A percentile compares a stretch with the other conserved stretches of the same genome.
phyloP scores from a whole-genome alignment of 2,329 filamentous ascomycete genomes.

The Grosmannia serpens region DNA sequence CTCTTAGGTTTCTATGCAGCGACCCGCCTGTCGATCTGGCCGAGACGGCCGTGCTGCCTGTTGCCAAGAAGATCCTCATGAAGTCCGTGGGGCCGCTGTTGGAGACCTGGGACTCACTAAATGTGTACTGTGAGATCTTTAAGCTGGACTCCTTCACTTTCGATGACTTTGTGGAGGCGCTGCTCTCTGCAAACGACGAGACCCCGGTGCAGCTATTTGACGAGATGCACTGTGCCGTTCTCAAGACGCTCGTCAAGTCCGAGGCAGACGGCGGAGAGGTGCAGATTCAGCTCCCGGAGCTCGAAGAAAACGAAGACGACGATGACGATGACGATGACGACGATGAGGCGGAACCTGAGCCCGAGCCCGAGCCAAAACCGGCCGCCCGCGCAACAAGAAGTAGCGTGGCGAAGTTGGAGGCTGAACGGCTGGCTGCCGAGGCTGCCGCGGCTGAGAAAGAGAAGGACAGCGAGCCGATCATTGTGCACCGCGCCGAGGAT shows the following conservation, averaged over 20 bases:
- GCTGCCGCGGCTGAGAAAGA: conserved; percentile 40
- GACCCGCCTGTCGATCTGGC: conserved; percentile 44
- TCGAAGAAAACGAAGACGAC: conserved; percentile 60
- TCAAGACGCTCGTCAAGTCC: conserved; percentile 74
- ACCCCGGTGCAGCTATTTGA: conserved; percentile 73
- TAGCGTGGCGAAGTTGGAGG: conserved; percentile 72
- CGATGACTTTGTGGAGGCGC: conserved; percentile 85
- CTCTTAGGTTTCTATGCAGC: conserved; percentile 64
- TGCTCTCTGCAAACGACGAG: conserved; percentile 64
- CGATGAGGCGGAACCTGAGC: conserved; percentile 39
- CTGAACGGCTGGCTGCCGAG: conserved; percentile 53
- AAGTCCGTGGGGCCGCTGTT: conserved; percentile 75
- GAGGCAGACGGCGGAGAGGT: conserved; percentile 68
- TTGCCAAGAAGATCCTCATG: conserved; percentile 58
- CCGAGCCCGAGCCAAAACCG: conserved; percentile 60
- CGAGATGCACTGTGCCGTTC: conserved; percentile 81
- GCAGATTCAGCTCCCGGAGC: conserved; percentile 64
- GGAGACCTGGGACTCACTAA: conserved; percentile 92
- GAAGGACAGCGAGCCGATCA: conserved; percentile 34
- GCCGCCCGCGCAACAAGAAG: conserved; percentile 67
- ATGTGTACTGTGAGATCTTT: conserved; percentile 95
- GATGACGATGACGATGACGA: conserved; percentile 50
- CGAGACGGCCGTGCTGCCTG: conserved; percentile 25
- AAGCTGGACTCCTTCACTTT: conserved; percentile 94
- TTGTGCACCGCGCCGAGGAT: conserved; percentile 61